Percentiles rank a stretch among this genome's conserved stretches.
These are phyloP conservation scores for Candida sp. DNA, from an alignment of 1,139 yeast species.

Conservation along the genomic window DNA sequence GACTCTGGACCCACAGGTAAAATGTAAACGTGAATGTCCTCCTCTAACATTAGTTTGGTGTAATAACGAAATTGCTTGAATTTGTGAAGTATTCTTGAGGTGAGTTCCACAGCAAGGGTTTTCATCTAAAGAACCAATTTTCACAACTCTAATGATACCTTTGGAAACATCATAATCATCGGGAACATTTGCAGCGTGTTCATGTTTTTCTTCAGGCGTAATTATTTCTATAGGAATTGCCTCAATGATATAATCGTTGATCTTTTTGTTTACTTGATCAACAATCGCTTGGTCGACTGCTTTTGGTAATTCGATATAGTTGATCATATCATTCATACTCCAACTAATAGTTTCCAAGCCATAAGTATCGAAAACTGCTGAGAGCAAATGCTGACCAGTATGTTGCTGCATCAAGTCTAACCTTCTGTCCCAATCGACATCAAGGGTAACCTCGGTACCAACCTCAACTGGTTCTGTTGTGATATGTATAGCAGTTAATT, in stretches of 20 bases:
- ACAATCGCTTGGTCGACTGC: slow-evolving; percentile 55
- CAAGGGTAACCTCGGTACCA: slow-evolving; percentile 56
- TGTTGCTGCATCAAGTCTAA: slow-evolving; percentile 90
- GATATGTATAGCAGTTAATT: slow-evolving; percentile 69
- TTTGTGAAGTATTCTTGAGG: slow-evolving; percentile 61
- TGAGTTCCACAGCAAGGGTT: slow-evolving; percentile 95
- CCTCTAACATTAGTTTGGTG: slow-evolving; percentile 71
- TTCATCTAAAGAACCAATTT: slow-evolving; percentile 70
- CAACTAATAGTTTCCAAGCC: slow-evolving; percentile 70
- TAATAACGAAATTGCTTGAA: slow-evolving; percentile 59
- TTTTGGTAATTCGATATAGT: slow-evolving; percentile 71
- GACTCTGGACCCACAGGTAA: slow-evolving; percentile 75
- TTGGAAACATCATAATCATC: slow-evolving; percentile 68
- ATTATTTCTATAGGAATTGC: slow-evolving; percentile 56
- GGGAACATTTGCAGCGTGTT: slow-evolving; percentile 52
- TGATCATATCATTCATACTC: slow-evolving; percentile 74
- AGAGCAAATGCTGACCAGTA: slow-evolving; percentile 83
- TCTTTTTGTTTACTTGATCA: slow-evolving; percentile 46
- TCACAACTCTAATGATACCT: slow-evolving; percentile 72
- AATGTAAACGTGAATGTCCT: slow-evolving; percentile 67
- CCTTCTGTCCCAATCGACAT: slow-evolving; percentile 70
- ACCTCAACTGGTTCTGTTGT: slow-evolving; percentile 47
- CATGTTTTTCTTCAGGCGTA: slow-evolving; percentile 38
- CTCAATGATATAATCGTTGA: slow-evolving; percentile 55
- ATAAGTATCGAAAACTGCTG: slow-evolving; percentile 70